Percentiles rank a stretch among this genome's conserved stretches.
These are phyloP conservation scores for Fusarium tjaetaba DNA, from an alignment of 2,329 filamentous ascomycete species.

Conservation along the genomic window DNA sequence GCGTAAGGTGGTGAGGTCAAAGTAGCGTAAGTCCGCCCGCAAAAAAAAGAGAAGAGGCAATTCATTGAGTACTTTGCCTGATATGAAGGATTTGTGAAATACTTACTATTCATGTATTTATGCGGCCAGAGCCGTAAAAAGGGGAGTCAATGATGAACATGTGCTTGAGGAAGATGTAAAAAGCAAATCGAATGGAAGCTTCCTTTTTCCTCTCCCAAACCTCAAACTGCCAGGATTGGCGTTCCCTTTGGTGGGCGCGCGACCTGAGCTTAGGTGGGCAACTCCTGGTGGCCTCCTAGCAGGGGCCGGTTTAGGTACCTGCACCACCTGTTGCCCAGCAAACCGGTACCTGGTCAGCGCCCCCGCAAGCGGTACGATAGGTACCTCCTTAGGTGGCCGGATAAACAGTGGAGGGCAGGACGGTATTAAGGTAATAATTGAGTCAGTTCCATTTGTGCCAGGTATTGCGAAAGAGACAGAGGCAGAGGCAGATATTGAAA, in stretches of 20 bases:
- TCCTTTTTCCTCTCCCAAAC: slow-evolving; percentile 15
- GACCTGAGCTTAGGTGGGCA: slow-evolving; percentile 19
- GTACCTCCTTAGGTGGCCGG: neutral
- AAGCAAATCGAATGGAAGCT: slow-evolving; percentile 29
- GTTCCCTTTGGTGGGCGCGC: slow-evolving; percentile 20
- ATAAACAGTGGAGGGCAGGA: slow-evolving; percentile 20
- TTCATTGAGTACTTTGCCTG: neutral
- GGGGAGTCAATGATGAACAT: neutral
- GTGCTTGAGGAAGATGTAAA: neutral
- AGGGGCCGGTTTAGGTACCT: slow-evolving; percentile 33
- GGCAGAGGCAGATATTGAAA: neutral
- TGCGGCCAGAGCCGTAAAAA: neutral
- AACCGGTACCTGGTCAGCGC: slow-evolving; percentile 31
- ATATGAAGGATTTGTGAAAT: neutral
- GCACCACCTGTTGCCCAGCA: slow-evolving; percentile 34
- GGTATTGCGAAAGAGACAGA: neutral
- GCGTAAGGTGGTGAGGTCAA: slow-evolving; percentile 29
- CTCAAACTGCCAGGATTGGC: neutral
- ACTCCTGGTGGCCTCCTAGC: slow-evolving; percentile 37
- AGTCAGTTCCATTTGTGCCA: neutral
- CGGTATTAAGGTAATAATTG: neutral
- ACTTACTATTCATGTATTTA: neutral
- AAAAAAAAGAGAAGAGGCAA: neutral
- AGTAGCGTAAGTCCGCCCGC: slow-evolving; percentile 19
- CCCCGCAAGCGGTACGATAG: slow-evolving; percentile 32